Percentiles rank a stretch among this genome's conserved stretches.
Conservation (phyloP, 768 basidiomycete species). For the Tricholoma sp. region DNA sequence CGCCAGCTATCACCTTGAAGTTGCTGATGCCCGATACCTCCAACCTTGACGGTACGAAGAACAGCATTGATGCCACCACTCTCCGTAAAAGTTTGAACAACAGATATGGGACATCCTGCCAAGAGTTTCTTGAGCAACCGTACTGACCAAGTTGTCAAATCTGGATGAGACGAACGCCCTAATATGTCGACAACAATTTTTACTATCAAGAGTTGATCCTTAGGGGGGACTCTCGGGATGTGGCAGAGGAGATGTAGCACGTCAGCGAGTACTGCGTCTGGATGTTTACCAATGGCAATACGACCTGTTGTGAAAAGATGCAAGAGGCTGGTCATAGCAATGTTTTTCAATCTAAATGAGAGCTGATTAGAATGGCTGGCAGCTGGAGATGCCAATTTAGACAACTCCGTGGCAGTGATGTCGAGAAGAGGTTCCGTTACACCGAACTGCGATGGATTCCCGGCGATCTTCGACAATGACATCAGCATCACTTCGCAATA, state of each 20-base stretch:
- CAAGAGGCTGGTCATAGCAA: constrained; percentile 30
- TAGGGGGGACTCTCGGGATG: constrained; percentile 14
- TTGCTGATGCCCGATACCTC: constrained; percentile 30
- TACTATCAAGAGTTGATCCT: constrained; percentile 25
- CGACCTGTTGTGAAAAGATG: constrained; percentile 30
- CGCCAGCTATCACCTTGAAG: constrained; percentile 37
- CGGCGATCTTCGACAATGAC: constrained; percentile 28
- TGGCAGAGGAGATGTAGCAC: constrained; percentile 34
- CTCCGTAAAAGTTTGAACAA: constrained; percentile 26
- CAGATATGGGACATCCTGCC: constrained; percentile 19
- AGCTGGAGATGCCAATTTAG: constrained; percentile 27
- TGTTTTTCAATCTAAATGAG: constrained; percentile 20
- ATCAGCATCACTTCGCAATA: constrained; percentile 30
- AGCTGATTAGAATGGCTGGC: constrained; percentile 25
- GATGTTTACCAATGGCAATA: constrained; percentile 24
- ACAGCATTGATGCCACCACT: constrained; percentile 30
- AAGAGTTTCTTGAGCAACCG: constrained; percentile 30
- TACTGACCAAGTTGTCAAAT: constrained; percentile 29
- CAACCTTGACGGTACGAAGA: constrained; percentile 27
- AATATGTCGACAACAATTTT: constrained; percentile 26
- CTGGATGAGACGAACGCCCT: constrained; percentile 23
- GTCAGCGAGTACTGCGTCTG: constrained; percentile 29
- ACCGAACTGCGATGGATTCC: constrained; percentile 26
- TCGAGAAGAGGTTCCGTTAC: constrained; percentile 26
- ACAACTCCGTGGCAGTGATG: constrained; percentile 28